Conservation (phyloP, 768 basidiomycete species). For the Phallus indusiatus region DNA sequence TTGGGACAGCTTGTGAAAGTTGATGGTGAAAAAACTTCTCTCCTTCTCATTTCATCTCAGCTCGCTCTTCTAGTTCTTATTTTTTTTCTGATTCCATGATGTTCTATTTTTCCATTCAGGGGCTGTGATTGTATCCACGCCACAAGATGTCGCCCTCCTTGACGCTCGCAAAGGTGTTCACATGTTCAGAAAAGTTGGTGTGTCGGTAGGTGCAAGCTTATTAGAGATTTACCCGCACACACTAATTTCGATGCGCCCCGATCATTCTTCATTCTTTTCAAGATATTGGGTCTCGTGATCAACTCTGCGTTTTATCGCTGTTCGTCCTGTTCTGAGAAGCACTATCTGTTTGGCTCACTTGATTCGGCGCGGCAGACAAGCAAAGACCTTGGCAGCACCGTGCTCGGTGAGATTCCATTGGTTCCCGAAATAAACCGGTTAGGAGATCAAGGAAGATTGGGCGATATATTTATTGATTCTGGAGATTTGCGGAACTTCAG, state of each 20-base stretch:
- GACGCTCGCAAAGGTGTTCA: conserved; percentile 89
- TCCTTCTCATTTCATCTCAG: background rate
- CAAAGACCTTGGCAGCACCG: conserved; percentile 41
- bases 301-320: conserved; percentile 85
- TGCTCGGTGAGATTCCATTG: conserved; percentile 78
- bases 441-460: conserved; percentile 60
- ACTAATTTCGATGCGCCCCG: background rate
- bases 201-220: conserved; percentile 55
- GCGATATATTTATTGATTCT: conserved; percentile 3
- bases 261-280: background rate
- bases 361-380: conserved; percentile 52
- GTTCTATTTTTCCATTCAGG: conserved; percentile 36
- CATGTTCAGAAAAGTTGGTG: conserved; percentile 82
- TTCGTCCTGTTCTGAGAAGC: conserved; percentile 53
- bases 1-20: conserved; percentile 80
- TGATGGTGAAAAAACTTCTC: conserved; percentile 51
- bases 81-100: background rate
- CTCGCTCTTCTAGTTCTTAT: background rate
- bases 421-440: conserved; percentile 62
- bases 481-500: conserved; percentile 22
- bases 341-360: conserved; percentile 64
- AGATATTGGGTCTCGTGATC: conserved; percentile 83
- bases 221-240: background rate
- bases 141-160: conserved; percentile 86
- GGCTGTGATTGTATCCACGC: conserved; percentile 89